phyloP scores from a whole-genome alignment of 257 asterid species.

The Capsicum baccatum region DNA sequence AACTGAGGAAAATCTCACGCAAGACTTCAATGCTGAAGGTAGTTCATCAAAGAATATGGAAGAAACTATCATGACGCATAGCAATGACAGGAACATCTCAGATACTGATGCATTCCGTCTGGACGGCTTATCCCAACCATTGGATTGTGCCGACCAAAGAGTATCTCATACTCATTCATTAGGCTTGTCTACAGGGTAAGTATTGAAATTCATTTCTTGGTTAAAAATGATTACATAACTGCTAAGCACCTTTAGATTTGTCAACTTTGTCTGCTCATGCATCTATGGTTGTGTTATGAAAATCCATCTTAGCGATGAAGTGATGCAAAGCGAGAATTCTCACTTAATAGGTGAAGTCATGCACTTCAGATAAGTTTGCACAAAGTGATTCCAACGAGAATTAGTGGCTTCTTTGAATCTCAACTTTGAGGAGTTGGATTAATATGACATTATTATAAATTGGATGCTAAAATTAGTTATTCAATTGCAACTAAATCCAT shows the following conservation, averaged over 20 bases:
- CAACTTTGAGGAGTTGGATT: neutral
- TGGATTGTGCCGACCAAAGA: conserved; percentile 12
- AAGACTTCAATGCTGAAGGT: conserved; percentile 39
- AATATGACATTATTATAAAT: neutral
- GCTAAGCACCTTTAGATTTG: conserved; percentile 9
- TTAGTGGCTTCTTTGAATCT: neutral
- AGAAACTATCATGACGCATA: conserved; percentile 37
- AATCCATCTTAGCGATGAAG: neutral
- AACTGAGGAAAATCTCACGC: conserved; percentile 36
- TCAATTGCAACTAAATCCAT: neutral
- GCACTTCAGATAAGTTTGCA: conserved; percentile 4
- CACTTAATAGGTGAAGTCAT: neutral
- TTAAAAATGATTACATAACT: neutral
- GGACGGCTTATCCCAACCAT: conserved; percentile 29
- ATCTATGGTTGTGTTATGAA: neutral
- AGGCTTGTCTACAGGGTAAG: conserved; percentile 46
- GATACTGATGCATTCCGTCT: conserved; percentile 39
- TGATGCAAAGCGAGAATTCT: neutral
- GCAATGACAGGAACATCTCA: conserved; percentile 31
- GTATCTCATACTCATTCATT: conserved; percentile 32
- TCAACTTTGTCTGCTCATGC: neutral
- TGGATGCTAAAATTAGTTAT: neutral
- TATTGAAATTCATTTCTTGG: neutral
- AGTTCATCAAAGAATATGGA: conserved; percentile 36
- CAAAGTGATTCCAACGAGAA: neutral